These are phyloP conservation scores for Ceratobasidium sp. DNA, from an alignment of 1,284 basidiomycete genomes.

Conservation along the genomic window DNA sequence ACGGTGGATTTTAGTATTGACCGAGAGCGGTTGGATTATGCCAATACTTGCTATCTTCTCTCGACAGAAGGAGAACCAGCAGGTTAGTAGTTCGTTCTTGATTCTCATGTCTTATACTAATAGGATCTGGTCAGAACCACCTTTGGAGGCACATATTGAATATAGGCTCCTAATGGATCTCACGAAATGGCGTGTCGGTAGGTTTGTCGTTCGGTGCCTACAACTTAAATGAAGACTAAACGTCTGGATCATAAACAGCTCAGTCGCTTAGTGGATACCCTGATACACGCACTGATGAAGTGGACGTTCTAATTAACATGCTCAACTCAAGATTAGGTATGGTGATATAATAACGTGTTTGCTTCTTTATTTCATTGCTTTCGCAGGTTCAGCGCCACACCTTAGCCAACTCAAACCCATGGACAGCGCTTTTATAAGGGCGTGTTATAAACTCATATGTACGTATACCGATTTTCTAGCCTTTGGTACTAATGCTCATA, in stretches of 20 bases:
- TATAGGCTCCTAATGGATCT: constrained; percentile 40
- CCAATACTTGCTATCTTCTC: constrained; percentile 9
- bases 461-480: background rate
- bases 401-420: constrained; percentile 41
- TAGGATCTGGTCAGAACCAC: constrained; percentile 16
- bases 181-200: constrained; percentile 45
- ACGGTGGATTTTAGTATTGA: constrained; percentile 33
- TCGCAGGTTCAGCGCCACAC: constrained; percentile 27
- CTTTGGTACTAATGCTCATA: background rate
- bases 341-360: background rate
- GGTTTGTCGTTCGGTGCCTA: background rate
- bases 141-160: constrained; percentile 39
- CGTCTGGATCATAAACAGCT: constrained; percentile 28
- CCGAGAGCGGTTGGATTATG: constrained; percentile 13
- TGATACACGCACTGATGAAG: constrained; percentile 41
- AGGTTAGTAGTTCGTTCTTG: background rate
- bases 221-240: background rate
- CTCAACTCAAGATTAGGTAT: constrained; percentile 43
- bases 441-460: constrained; percentile 43
- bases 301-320: constrained; percentile 42
- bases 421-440: constrained; percentile 41
- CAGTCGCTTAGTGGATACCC: constrained; percentile 45
- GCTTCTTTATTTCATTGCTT: background rate
- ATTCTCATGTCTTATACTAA: background rate
- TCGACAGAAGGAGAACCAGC: constrained; percentile 3